Conservation (phyloP, 2,329 filamentous ascomycete species). For the Trichoderma hamatum region DNA sequence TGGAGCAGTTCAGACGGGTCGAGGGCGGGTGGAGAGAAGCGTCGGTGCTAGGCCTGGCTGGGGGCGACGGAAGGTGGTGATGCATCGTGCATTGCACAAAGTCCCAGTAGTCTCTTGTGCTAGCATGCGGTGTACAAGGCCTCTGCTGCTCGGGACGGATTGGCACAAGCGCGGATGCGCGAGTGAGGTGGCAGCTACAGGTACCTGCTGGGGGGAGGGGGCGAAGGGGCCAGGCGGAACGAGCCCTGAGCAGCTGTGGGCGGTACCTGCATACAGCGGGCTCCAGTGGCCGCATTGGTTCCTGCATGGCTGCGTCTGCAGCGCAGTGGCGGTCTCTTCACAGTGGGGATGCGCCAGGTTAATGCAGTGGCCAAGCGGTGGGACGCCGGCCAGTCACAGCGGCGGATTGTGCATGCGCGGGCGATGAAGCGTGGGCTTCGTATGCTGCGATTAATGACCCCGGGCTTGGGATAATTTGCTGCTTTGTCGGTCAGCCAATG, state of each 20-base stretch:
- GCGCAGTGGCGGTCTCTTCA: slow-evolving; percentile 26
- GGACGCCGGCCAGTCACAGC: slow-evolving; percentile 14
- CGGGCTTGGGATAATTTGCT: neutral
- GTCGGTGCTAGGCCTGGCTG: neutral
- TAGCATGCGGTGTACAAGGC: slow-evolving; percentile 1
- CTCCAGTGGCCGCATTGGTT: slow-evolving; percentile 26
- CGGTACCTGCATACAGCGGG: slow-evolving; percentile 26
- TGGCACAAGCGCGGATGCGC: neutral
- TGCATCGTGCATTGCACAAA: slow-evolving; percentile 23
- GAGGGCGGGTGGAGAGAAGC: slow-evolving; percentile 3
- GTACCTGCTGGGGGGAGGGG: neutral
- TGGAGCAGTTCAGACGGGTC: neutral
- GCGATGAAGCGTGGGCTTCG: slow-evolving; percentile 8
- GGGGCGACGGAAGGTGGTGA: neutral
- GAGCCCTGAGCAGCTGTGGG: slow-evolving; percentile 21
- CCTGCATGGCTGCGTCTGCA: slow-evolving; percentile 26
- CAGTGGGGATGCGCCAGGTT: neutral
- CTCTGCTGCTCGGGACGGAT: too few relatives aligned
- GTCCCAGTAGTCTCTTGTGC: neutral
- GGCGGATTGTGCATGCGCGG: slow-evolving; percentile 20
- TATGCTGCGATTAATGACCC: slow-evolving; percentile 11
- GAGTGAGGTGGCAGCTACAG: slow-evolving; percentile 19
- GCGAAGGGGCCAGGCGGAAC: slow-evolving; percentile 10
- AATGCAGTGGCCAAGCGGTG: slow-evolving; percentile 10
- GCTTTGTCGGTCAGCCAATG: slow-evolving; percentile 20